Percentiles rank a stretch among this genome's conserved stretches.
phyloP scores from a whole-genome alignment of 1,284 basidiomycete genomes.

The Termitomyces sp. region DNA sequence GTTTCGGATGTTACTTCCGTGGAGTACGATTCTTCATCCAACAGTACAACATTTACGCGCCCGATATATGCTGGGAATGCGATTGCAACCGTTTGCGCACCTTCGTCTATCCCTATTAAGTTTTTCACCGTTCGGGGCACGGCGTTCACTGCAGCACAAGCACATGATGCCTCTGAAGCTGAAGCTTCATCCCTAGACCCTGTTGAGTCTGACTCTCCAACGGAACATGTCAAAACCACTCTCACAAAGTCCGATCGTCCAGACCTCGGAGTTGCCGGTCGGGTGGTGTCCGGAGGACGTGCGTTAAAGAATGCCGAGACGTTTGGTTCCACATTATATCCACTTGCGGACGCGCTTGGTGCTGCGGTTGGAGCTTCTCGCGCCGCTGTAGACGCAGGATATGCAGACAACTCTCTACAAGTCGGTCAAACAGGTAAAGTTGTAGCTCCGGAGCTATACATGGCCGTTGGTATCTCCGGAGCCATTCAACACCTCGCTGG shows the following conservation, averaged over 20 bases:
- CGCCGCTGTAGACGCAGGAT: constrained; percentile 97
- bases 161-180: constrained; percentile 47
- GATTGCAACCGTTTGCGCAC: constrained; percentile 86
- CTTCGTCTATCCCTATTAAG: constrained; percentile 73
- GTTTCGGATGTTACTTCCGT: constrained; percentile 89
- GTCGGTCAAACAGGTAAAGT: constrained; percentile 99
- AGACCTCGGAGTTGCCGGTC: constrained; percentile 82
- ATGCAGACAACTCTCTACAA: constrained; percentile 97
- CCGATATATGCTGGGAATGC: constrained; percentile 99
- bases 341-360: constrained; percentile 88
- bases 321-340: constrained; percentile 85
- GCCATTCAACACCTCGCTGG: constrained; percentile 99
- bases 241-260: constrained; percentile 91
- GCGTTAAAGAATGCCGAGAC: constrained; percentile 94
- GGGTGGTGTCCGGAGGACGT: constrained; percentile 93
- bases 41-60: constrained; percentile 42
- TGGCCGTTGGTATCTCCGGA: constrained; percentile 96
- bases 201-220: constrained; percentile 55
- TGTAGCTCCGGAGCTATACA: constrained; percentile 91
- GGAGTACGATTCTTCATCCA: constrained; percentile 55
- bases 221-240: constrained; percentile 80
- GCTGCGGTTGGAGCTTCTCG: constrained; percentile 97
- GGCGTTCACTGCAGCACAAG: constrained; percentile 76
- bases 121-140: constrained; percentile 97
- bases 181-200: constrained; percentile 65